These are phyloP conservation scores for Candida glaebosa DNA, from an alignment of 805 yeast species.

Conservation along the genomic window DNA sequence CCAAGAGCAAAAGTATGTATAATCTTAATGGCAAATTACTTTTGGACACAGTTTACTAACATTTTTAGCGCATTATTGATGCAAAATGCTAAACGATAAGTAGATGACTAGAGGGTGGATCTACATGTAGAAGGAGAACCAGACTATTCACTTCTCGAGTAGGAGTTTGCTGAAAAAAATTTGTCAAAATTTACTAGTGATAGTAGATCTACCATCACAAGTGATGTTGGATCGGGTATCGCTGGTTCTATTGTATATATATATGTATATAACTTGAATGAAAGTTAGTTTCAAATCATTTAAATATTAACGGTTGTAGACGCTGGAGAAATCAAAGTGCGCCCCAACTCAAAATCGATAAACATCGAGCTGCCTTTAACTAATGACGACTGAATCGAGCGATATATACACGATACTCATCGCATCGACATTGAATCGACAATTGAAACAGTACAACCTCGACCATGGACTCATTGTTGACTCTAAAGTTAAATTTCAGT, in stretches of 20 bases:
- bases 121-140: too few relatives aligned
- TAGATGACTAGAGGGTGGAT: too few relatives aligned
- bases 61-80: slow-evolving; percentile 59
- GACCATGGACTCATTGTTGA: background rate
- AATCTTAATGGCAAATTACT: background rate
- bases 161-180: too few relatives aligned
- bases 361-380: too few relatives aligned
- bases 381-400: background rate
- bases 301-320: too few relatives aligned
- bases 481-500: slow-evolving; percentile 1
- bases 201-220: too few relatives aligned
- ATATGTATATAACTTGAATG: background rate
- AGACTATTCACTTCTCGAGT: too few relatives aligned
- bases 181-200: too few relatives aligned
- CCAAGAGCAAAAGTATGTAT: slow-evolving; percentile 85
- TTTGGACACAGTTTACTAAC: slow-evolving; percentile 20
- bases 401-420: slow-evolving; percentile 9
- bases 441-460: slow-evolving; percentile 1
- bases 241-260: background rate
- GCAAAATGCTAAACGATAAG: slow-evolving; percentile 42
- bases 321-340: too few relatives aligned
- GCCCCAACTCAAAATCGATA: too few relatives aligned
- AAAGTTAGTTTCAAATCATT: too few relatives aligned
- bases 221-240: background rate
- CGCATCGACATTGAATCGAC: background rate